A percentile compares a stretch with the other conserved stretches of the same genome.
phyloP scores from a whole-genome alignment of 345 rosid species.

The Psidium guajava region DNA sequence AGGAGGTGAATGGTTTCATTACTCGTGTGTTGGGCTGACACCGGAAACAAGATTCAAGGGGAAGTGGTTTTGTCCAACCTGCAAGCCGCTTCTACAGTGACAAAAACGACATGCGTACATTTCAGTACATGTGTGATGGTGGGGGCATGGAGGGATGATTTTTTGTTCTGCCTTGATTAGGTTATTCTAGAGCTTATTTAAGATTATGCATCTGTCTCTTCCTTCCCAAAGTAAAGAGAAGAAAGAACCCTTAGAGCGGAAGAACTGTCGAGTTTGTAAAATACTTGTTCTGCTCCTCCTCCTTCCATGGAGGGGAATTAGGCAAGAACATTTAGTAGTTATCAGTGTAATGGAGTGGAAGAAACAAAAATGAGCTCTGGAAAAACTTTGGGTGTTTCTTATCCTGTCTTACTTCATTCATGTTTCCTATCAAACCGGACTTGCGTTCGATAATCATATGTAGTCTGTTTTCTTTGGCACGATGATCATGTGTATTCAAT shows the following conservation, averaged over 20 bases:
- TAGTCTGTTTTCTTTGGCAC: background rate
- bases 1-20: constrained; percentile 99
- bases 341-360: background rate
- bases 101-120: constrained; percentile 13
- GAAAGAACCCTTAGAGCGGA: background rate
- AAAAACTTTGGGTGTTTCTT: background rate
- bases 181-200: background rate
- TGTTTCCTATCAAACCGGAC: background rate
- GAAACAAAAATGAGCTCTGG: background rate
- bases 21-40: constrained; percentile 90
- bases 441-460: background rate
- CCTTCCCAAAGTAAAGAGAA: background rate
- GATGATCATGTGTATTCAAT: background rate
- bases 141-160: background rate
- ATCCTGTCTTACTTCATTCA: background rate
- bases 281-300: background rate
- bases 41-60: constrained; percentile 98
- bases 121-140: background rate
- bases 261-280: background rate
- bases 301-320: background rate
- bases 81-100: constrained; percentile 52
- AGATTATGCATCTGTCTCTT: background rate
- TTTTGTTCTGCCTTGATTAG: background rate
- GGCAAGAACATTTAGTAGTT: background rate
- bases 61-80: constrained; percentile 98